Conservation (phyloP, 225 moss, liverwort and hornwort species). For the Polytrichum commune region DNA sequence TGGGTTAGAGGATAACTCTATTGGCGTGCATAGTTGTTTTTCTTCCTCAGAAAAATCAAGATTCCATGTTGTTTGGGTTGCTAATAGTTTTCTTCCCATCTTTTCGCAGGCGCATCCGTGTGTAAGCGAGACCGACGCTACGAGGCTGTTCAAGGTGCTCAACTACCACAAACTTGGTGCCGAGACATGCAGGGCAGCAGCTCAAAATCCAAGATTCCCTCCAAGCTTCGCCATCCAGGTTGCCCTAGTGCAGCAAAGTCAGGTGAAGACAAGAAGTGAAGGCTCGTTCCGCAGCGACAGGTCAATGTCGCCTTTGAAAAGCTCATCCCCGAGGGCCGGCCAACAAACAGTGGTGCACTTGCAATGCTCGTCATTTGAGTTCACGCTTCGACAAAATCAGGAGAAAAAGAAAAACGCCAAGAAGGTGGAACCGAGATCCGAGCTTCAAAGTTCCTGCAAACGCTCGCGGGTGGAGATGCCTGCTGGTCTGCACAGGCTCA, state of each 20-base stretch:
- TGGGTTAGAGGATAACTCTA: no score
- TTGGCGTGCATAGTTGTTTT: no score
- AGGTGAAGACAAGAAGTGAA: constrained; percentile 49
- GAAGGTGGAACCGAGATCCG: constrained; percentile 58
- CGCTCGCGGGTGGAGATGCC: constrained; percentile 78
- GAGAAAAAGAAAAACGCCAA: constrained; percentile 60
- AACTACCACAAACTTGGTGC: constrained; percentile 75
- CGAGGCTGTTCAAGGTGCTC: constrained; percentile 73
- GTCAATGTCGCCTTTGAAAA: constrained; percentile 50
- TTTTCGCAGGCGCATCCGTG: constrained; percentile 71
- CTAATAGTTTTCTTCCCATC: not conserved
- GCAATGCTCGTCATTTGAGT: constrained; percentile 89
- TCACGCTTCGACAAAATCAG: constrained; percentile 72
- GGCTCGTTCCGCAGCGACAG: constrained; percentile 64
- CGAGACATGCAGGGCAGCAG: constrained; percentile 72
- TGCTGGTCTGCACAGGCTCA: constrained; percentile 58
- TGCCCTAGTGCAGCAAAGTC: constrained; percentile 70
- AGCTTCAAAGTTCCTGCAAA: constrained; percentile 70
- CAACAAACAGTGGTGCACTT: constrained; percentile 77
- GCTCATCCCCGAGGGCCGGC: constrained; percentile 38
- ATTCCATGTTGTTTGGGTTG: no score
- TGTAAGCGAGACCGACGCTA: constrained; percentile 66
- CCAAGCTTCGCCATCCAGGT: constrained; percentile 85
- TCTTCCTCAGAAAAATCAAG: no score
- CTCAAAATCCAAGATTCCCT: constrained; percentile 79